Conservation (phyloP, 2,329 filamentous ascomycete genomes). For the Clarireedia monteithiana region DNA sequence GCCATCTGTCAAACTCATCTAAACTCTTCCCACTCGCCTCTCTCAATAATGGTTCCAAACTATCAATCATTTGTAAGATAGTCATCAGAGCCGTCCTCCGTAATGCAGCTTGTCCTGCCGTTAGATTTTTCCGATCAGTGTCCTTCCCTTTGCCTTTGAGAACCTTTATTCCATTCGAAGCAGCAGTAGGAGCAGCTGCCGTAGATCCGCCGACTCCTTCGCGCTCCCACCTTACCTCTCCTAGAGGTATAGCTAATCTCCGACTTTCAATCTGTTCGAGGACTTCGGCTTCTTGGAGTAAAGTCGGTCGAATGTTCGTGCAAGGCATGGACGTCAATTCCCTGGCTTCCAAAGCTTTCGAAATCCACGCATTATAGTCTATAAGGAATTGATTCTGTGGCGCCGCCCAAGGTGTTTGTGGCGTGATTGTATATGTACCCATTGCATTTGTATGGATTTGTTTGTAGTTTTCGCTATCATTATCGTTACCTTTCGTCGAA, state of each 20-base stretch:
- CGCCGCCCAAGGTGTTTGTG: constrained; percentile 73
- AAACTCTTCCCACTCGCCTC: constrained; percentile 79
- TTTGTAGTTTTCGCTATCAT: constrained; percentile 48
- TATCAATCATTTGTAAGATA: constrained; percentile 76
- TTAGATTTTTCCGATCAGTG: constrained; percentile 22
- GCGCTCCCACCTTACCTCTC: constrained; percentile 80
- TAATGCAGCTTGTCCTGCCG: constrained; percentile 62
- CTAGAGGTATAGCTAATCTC: constrained; percentile 78
- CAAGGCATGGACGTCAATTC: constrained; percentile 70
- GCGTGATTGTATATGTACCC: constrained; percentile 74
- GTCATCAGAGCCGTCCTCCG: constrained; percentile 74
- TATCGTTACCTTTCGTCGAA: constrained; percentile 31
- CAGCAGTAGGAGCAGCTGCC: constrained; percentile 40
- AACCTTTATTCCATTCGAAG: constrained; percentile 41
- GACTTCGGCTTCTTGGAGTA: constrained; percentile 71
- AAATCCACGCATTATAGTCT: constrained; percentile 78
- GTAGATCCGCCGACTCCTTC: constrained; percentile 56
- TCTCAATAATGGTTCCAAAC: constrained; percentile 72
- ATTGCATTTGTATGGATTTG: constrained; percentile 57
- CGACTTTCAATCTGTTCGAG: constrained; percentile 64
- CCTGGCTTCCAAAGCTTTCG: constrained; percentile 64
- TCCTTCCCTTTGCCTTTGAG: constrained; percentile 27
- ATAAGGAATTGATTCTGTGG: constrained; percentile 75
- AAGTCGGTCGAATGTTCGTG: constrained; percentile 63
- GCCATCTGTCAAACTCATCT: constrained; percentile 90